These are phyloP conservation scores for Macaranga tanarius DNA, from an alignment of 441 rosid species.

Conservation along the genomic window DNA sequence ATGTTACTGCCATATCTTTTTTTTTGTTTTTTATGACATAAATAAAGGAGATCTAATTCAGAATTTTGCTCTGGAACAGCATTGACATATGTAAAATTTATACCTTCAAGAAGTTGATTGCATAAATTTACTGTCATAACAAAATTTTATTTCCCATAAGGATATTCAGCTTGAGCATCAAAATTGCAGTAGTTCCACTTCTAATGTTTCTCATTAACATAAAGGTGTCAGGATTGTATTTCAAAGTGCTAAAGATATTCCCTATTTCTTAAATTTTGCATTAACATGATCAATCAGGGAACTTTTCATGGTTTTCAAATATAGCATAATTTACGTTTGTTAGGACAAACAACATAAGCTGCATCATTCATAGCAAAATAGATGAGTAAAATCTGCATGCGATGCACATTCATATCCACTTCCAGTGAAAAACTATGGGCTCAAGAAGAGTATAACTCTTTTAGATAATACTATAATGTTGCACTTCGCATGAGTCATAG, in stretches of 20 bases:
- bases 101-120: neutral
- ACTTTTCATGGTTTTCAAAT: neutral
- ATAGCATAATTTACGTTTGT: neutral
- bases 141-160: neutral
- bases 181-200: neutral
- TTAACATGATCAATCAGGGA: neutral
- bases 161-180: neutral
- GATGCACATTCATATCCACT: neutral
- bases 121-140: neutral
- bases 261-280: neutral
- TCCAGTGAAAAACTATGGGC: neutral
- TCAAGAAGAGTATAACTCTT: neutral
- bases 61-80: neutral
- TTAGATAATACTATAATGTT: neutral
- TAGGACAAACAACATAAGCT: neutral
- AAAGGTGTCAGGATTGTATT: neutral
- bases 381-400: neutral
- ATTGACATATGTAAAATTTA: neutral
- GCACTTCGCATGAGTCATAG: neutral
- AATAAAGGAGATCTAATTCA: neutral
- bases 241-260: neutral
- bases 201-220: neutral
- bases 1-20: neutral
- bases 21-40: conserved; percentile 7
- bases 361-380: neutral